Conservation (phyloP, 345 rosid species). For the Salix viminalis region DNA sequence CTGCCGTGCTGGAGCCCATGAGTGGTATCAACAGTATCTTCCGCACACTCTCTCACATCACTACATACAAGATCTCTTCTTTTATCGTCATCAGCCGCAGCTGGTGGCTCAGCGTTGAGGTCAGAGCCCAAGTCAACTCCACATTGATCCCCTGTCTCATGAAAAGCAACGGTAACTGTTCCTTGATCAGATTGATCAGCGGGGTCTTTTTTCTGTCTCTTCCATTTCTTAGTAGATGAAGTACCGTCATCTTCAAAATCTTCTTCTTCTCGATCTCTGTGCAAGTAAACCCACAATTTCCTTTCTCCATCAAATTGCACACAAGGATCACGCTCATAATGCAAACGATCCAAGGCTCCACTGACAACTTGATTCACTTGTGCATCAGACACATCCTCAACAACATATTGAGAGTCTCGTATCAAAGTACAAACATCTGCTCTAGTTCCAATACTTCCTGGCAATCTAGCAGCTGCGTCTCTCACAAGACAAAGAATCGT, state of each 20-base stretch:
- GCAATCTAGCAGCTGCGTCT: slow-evolving; percentile 97
- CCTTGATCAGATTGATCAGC: slow-evolving; percentile 79
- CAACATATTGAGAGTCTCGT: slow-evolving; percentile 83
- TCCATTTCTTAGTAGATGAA: slow-evolving; percentile 99
- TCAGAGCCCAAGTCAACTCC: slow-evolving; percentile 67
- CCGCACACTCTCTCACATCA: slow-evolving; percentile 51
- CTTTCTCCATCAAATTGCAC: slow-evolving; percentile 89
- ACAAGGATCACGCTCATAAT: slow-evolving; percentile 98
- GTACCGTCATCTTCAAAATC: slow-evolving; percentile 99
- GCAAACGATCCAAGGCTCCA: slow-evolving; percentile 98
- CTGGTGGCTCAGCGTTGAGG: slow-evolving; percentile 52
- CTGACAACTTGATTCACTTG: slow-evolving; percentile 96
- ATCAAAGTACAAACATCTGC: slow-evolving; percentile 99
- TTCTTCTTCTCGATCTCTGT: slow-evolving; percentile 96
- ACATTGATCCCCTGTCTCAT: slow-evolving; percentile 51
- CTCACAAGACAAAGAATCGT: slow-evolving; percentile 96
- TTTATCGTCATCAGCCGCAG: slow-evolving; percentile 45
- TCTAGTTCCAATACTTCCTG: slow-evolving; percentile 97
- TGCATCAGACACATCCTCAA: slow-evolving; percentile 88
- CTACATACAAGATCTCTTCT: slow-evolving; percentile 30
- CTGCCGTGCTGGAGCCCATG: slow-evolving; percentile 37
- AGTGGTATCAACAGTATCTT: slow-evolving; percentile 41
- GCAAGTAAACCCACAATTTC: slow-evolving; percentile 96
- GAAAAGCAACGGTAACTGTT: slow-evolving; percentile 61
- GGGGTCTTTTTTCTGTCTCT: slow-evolving; percentile 87